Evolutionary conservation across 495 filamentous ascomycete species (phyloP).

Genomic region (Hypoxylon trugodes): DNA sequence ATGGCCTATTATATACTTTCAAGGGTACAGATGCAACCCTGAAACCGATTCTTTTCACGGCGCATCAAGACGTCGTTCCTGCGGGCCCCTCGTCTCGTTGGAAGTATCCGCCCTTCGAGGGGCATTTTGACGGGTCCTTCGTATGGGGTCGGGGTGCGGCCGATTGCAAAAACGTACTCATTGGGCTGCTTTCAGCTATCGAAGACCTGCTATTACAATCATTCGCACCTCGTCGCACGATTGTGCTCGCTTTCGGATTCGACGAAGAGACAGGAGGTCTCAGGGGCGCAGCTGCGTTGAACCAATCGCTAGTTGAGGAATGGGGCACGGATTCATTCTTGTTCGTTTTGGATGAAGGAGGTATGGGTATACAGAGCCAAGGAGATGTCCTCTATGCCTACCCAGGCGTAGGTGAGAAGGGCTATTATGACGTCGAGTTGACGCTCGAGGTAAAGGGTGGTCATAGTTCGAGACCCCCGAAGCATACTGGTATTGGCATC

Average conservation of each 20-base stretch:
- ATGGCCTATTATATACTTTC: conserved; percentile 66
- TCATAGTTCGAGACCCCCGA: conserved; percentile 64
- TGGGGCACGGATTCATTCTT: conserved; percentile 64
- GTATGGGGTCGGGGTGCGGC: conserved; percentile 66
- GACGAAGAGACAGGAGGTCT: conserved; percentile 68
- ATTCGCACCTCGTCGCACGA: conserved; percentile 61
- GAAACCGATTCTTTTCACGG: conserved; percentile 68
- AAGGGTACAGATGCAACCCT: conserved; percentile 57
- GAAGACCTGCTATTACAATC: conserved; percentile 61
- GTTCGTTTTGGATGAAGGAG: conserved; percentile 68
- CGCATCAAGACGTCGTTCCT: conserved; percentile 71
- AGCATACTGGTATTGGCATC: conserved; percentile 68
- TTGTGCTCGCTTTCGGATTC: conserved; percentile 67
- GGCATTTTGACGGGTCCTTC: conserved; percentile 62
- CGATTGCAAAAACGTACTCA: conserved; percentile 70
- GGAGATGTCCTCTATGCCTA: conserved; percentile 59
- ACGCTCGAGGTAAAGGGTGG: conserved; percentile 62
- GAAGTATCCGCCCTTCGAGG: conserved; percentile 67
- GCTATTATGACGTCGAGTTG: conserved; percentile 62
- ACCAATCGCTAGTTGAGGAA: conserved; percentile 53
- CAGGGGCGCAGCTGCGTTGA: conserved; percentile 62
- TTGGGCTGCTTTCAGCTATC: conserved; percentile 62
- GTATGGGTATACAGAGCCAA: conserved; percentile 52
- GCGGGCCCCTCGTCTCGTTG: conserved; percentile 58
- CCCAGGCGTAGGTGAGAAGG: conserved; percentile 67